phyloP scores from a whole-genome alignment of 306 rosid species.

The Pyrus betulifolia region DNA sequence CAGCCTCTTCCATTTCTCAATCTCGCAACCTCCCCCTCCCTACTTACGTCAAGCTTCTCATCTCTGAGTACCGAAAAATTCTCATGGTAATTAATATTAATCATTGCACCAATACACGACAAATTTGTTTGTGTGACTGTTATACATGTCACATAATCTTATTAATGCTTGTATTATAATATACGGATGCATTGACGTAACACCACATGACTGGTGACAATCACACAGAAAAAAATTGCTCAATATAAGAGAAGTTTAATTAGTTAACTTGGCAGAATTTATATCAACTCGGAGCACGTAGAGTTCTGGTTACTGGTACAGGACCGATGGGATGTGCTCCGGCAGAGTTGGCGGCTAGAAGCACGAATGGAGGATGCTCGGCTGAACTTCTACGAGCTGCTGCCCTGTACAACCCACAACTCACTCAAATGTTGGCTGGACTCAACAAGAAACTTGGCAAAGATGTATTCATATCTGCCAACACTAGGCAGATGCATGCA shows the following conservation, averaged over 20 bases:
- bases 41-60: conserved; percentile 48
- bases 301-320: conserved; percentile 69
- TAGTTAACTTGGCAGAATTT: conserved; percentile 29
- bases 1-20: conserved; percentile 52
- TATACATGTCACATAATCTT: too few species aligned
- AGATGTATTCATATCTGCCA: conserved; percentile 46
- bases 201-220: too few species aligned
- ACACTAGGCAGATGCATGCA: conserved; percentile 37
- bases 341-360: conserved; percentile 57
- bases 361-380: conserved; percentile 50
- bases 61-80: conserved; percentile 50
- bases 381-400: conserved; percentile 59
- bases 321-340: conserved; percentile 79
- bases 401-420: conserved; percentile 58
- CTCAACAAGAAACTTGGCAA: conserved; percentile 49
- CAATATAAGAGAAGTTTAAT: too few species aligned
- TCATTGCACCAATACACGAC: too few species aligned
- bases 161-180: too few species aligned
- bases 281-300: conserved; percentile 47
- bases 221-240: too few species aligned
- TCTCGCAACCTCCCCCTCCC: conserved; percentile 52
- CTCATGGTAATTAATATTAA: conserved; percentile 30
- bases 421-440: conserved; percentile 40
- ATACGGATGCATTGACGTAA: too few species aligned
- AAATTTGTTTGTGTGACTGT: too few species aligned